These are phyloP conservation scores for Cyclanthera cordifolia DNA, from an alignment of 306 rosid genomes.

Conservation along the genomic window DNA sequence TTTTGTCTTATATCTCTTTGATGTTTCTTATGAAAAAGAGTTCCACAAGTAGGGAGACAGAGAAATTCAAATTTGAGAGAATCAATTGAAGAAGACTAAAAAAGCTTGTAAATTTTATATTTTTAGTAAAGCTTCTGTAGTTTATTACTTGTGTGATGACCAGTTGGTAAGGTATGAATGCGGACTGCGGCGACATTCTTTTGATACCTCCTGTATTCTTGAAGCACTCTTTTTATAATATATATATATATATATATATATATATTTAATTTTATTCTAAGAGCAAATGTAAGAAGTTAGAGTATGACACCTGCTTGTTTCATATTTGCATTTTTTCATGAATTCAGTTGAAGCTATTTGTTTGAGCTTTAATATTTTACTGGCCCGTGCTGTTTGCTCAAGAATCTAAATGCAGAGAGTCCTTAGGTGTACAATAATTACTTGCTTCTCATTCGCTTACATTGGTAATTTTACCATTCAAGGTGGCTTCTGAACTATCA, in stretches of 20 bases:
- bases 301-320: not conserved
- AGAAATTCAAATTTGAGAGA: too few species aligned
- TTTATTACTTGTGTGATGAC: too few species aligned
- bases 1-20: too few species aligned
- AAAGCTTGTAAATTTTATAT: too few species aligned
- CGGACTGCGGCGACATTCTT: not conserved
- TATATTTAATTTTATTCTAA: not conserved
- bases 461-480: not conserved
- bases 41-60: too few species aligned
- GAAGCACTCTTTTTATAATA: not conserved
- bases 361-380: not conserved
- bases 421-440: not conserved
- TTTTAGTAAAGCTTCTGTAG: too few species aligned
- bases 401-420: not conserved
- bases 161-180: too few species aligned
- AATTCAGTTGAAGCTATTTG: too few species aligned
- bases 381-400: not conserved
- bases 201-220: not conserved
- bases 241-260: too few species aligned
- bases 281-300: not conserved
- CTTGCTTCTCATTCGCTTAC: not conserved
- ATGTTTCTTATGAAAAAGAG: too few species aligned
- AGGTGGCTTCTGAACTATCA: not conserved
- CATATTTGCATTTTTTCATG: too few species aligned
- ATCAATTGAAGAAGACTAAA: too few species aligned